Percentiles rank a stretch among this genome's conserved stretches.
These are phyloP conservation scores for Xylogone sp. DNA, from an alignment of 2,329 filamentous ascomycete species.

Conservation along the genomic window DNA sequence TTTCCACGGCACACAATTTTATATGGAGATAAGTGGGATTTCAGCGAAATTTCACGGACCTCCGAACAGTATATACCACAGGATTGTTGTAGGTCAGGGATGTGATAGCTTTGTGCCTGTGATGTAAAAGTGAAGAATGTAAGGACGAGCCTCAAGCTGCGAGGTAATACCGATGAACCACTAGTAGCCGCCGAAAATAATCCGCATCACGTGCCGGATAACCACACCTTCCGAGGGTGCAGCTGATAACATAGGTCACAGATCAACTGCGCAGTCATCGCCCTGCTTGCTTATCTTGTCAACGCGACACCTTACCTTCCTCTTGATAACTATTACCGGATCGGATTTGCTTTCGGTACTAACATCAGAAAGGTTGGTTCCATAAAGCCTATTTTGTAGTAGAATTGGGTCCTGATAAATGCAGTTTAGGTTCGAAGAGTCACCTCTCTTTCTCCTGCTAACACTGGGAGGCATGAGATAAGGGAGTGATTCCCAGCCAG, in stretches of 20 bases:
- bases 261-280: neutral
- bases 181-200: no score
- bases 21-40: no score
- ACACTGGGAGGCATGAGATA: conserved; percentile 9
- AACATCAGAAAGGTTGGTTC: neutral
- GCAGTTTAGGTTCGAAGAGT: neutral
- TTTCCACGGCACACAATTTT: no score
- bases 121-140: no score
- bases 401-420: neutral
- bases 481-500: conserved; percentile 5
- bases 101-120: no score
- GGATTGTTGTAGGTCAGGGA: no score
- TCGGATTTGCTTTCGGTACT: no score
- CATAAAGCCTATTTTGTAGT: neutral
- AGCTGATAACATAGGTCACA: neutral
- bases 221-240: neutral
- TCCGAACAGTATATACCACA: no score
- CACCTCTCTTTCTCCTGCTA: neutral
- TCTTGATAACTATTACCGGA: neutral
- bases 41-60: no score
- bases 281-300: neutral
- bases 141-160: no score
- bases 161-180: no score
- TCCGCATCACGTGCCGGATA: neutral
- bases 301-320: neutral